Evolutionary conservation across 768 basidiomycete genomes (phyloP), one percentile per base, ranked within the genome.

Genomic region (Amanita pseudoporphyria): DNA sequence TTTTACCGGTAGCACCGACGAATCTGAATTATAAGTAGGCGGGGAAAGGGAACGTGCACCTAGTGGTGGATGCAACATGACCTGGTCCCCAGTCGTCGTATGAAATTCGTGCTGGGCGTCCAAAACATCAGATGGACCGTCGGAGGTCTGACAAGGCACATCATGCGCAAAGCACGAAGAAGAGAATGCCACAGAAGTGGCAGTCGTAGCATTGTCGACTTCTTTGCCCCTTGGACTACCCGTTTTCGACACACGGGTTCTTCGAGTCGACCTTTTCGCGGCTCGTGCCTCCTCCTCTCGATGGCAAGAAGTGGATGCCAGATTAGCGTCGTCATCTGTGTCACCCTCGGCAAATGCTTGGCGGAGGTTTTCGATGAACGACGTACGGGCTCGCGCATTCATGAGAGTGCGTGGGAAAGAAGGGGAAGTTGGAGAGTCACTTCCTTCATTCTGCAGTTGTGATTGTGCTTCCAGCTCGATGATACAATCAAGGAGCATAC

Each of bases 401-500:
- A 72, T 62, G 31, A 77, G 66, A 33, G 71, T 67, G 52, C 73
- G 77, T 19, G 76, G 74, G 46, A 72, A 72, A 33, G 76, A 49
- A 51, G 49, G 45, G 19, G 32, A 14, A n/a, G 32, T n/a, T 42
- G 50, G 18, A 14, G 43, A 26, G 19, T 32, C 49, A 28, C n/a
- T 45, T 18, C 26, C 26, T 30, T 38, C 40, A 28, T 33, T 45
- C 14, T 47, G 46, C 14, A 60, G 57, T 46, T 62, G 67, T 24
- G 67, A 62, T 50, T 69, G 70, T 24, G 58, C 60, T 59, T 84
- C 79, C 24, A 84, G 71, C 52, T 81, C 82, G 52, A 71, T 67
- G 54, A 85, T 80, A 22, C 80, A 78, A 54, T 81, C 75, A 9
- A 81, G 65, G 30, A 82, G 67, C 43, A 69, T 59, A 49, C 82